Evolutionary conservation across 139 green algal genomes (phyloP).

Genomic region (Closterium sp.): DNA sequence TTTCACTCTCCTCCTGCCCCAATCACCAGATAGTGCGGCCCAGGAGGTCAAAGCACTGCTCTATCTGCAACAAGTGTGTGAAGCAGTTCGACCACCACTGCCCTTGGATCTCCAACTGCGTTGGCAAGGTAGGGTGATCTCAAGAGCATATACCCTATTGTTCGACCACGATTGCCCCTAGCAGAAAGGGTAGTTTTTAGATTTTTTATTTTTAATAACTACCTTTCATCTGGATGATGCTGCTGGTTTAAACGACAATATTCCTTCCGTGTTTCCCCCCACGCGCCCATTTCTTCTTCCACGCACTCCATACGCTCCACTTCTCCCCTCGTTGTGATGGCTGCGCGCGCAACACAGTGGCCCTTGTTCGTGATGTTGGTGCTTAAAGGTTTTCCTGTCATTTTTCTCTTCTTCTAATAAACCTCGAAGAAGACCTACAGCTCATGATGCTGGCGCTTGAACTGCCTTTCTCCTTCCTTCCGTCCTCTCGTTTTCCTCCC

Average conservation of each 20-base stretch:
- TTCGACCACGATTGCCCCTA: not conserved
- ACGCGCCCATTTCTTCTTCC: too few relatives aligned
- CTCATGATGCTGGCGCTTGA: too few relatives aligned
- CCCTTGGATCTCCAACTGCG: constrained; percentile 82
- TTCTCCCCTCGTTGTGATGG: too few relatives aligned
- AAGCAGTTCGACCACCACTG: constrained; percentile 96
- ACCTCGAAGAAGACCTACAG: too few relatives aligned
- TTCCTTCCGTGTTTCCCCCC: not conserved
- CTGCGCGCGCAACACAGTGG: too few relatives aligned
- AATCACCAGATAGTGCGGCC: constrained; percentile 41
- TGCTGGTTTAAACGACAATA: not conserved
- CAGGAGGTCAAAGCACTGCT: constrained; percentile 56
- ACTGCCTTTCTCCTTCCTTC: too few relatives aligned
- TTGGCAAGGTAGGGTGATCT: constrained; percentile 60
- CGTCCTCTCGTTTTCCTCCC: too few relatives aligned
- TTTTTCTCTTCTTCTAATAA: too few relatives aligned
- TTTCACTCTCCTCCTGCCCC: not conserved
- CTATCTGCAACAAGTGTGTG: constrained; percentile 56
- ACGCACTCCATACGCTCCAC: too few relatives aligned
- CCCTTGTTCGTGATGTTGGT: too few relatives aligned
- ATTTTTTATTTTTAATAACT: not conserved
- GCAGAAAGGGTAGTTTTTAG: not conserved
- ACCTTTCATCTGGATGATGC: not conserved
- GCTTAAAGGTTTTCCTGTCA: too few relatives aligned
- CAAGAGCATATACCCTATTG: not conserved